Percentiles rank a stretch among this genome's conserved stretches.
Evolutionary conservation across 2,329 filamentous ascomycete genomes (phyloP).

Genomic region (Diaporthe ilicicola): DNA sequence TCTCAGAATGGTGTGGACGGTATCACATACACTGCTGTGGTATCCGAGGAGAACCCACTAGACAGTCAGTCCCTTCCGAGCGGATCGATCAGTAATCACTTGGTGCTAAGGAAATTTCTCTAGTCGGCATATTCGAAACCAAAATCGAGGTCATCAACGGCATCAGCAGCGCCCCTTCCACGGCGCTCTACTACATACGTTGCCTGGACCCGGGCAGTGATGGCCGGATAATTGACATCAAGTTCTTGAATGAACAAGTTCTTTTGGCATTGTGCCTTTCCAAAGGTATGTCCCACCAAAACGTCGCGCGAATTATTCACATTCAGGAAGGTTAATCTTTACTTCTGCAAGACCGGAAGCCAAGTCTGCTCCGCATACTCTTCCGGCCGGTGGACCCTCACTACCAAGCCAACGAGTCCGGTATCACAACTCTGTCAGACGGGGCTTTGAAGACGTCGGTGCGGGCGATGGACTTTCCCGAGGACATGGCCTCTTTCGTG

Average conservation of each 20-base stretch:
- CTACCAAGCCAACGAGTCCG: not conserved
- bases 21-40: constrained; percentile 52
- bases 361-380: constrained; percentile 18
- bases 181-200: constrained; percentile 34
- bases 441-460: not conserved
- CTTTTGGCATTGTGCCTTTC: constrained; percentile 66
- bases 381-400: not conserved
- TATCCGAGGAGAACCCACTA: constrained; percentile 44
- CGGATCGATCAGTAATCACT: not conserved
- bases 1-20: constrained; percentile 39
- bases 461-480: constrained; percentile 26
- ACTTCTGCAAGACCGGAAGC: constrained; percentile 6
- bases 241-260: constrained; percentile 71
- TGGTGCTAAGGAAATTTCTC: not conserved
- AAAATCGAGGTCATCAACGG: constrained; percentile 63
- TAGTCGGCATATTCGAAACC: constrained; percentile 58
- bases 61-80: not conserved
- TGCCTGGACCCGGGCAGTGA: not conserved
- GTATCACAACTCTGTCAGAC: not conserved
- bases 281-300: constrained; percentile 42
- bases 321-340: not conserved
- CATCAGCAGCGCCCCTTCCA: constrained; percentile 58
- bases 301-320: not conserved
- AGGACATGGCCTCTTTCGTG: constrained; percentile 44
- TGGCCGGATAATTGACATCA: constrained; percentile 65